Base-by-base conservation (phyloP, 805 yeast species). In the Hanseniaspora valbyensis region DNA sequence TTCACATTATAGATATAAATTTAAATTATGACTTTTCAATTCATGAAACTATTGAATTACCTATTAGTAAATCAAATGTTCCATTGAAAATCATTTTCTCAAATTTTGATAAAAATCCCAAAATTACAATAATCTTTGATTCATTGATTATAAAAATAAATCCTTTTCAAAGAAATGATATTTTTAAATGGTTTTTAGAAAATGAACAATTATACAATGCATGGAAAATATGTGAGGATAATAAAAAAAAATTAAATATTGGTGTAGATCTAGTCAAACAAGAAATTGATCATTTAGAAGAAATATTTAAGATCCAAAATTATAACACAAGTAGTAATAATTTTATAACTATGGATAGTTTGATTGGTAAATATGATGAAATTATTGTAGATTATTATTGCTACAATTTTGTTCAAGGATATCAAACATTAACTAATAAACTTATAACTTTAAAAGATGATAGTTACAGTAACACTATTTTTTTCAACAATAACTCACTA, bases 181-280 rank as follows among this genome's bases (percentile, higher is more conserved):
- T 40, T 18, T 48, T 13, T 40, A 36, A 48, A 9, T 48, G 44
- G 41, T 48, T 25, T 33, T 12, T 19, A 14, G 41, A 32, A 16
- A 39, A 39, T 24, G 36, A 19, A 18, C 34, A 40, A 2, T 26
- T 40, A 14, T 24, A 13, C 16, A 33, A 40, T 26, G 22, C 44
- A 3, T 48, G 51, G 51, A n/a, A 22, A 29, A 33, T 48, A 13
- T 40, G 44, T 33, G 13, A 14, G 1, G 22, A 18, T 14, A 19
- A 26, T 25, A 13, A 39, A 4, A 19, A n/a, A 16, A 39, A 39
- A n/a, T 6, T 25, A 4, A 9, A 24, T 6, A 25, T 24, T 6
- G 42, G 32, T 14, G 4, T 39, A 4, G 16, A 37, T 12, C 9
- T 37, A 22, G n/a, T 37, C 4, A 37, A 37, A 21, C 4, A 14